Evolutionary conservation across 768 basidiomycete genomes (phyloP).

Genomic region (Hirschioporus abietinus): DNA sequence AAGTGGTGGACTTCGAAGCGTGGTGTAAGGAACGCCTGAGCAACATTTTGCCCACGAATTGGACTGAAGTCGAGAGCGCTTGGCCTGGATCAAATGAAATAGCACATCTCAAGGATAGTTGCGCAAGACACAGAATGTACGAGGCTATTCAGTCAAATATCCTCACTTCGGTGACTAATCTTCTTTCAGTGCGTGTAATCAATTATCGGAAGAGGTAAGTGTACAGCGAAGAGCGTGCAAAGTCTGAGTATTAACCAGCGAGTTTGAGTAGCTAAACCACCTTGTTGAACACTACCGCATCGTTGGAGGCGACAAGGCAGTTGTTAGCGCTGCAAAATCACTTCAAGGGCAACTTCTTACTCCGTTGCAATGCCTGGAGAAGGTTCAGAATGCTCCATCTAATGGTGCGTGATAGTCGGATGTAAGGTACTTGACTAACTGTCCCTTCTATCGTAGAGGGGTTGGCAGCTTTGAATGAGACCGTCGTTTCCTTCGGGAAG

Average conservation of each 20-base stretch:
- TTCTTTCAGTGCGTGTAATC: background rate
- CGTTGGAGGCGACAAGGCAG: background rate
- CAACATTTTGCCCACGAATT: background rate
- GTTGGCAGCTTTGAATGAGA: background rate
- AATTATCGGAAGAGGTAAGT: background rate
- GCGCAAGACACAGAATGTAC: background rate
- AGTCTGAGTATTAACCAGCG: too few species aligned
- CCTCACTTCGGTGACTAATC: background rate
- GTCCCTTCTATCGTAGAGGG: background rate
- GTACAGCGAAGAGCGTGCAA: too few species aligned
- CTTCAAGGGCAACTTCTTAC: background rate
- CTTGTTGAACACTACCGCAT: background rate
- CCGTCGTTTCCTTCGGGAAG: background rate
- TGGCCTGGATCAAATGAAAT: background rate
- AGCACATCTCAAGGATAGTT: background rate
- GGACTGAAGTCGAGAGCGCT: background rate
- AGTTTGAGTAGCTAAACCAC: background rate
- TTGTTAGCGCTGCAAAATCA: background rate
- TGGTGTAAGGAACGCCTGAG: background rate
- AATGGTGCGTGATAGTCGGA: background rate
- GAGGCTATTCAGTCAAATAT: background rate
- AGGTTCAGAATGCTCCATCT: too few species aligned
- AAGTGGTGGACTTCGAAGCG: background rate
- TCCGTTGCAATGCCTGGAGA: background rate
- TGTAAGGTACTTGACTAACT: background rate